Conservation (phyloP, 176 grass and related monocot species). For the Musa acuminata region DNA sequence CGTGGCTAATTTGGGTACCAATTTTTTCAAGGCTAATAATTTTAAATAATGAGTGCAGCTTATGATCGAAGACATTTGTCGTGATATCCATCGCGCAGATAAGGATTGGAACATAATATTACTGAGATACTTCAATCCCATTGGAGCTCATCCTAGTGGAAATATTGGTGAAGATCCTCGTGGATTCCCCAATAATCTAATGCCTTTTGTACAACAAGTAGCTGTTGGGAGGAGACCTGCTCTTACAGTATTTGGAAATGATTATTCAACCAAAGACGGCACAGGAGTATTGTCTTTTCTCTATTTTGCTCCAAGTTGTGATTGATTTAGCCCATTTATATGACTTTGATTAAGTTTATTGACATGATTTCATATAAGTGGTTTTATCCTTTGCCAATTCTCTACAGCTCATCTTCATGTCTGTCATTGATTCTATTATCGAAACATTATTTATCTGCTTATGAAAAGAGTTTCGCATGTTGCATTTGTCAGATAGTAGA, state of each 20-base stretch:
- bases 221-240: constrained; percentile 12
- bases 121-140: constrained; percentile 15
- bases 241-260: constrained; percentile 9
- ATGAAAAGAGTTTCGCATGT: too few species aligned
- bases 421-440: too few species aligned
- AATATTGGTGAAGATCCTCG: constrained; percentile 16
- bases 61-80: constrained; percentile 8
- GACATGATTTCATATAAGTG: too few species aligned
- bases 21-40: neutral
- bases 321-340: too few species aligned
- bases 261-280: constrained; percentile 8
- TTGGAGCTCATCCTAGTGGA: constrained; percentile 17
- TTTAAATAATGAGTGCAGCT: neutral
- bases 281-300: neutral
- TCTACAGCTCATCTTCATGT: too few species aligned
- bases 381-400: too few species aligned
- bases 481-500: too few species aligned
- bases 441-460: too few species aligned
- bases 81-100: constrained; percentile 7
- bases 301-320: too few species aligned
- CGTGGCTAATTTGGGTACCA: neutral
- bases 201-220: constrained; percentile 15
- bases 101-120: constrained; percentile 6
- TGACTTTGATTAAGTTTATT: too few species aligned
- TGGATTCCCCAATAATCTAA: constrained; percentile 15